phyloP scores from a whole-genome alignment of 1,139 yeast genomes.

The Saccharomyces hybrid region DNA sequence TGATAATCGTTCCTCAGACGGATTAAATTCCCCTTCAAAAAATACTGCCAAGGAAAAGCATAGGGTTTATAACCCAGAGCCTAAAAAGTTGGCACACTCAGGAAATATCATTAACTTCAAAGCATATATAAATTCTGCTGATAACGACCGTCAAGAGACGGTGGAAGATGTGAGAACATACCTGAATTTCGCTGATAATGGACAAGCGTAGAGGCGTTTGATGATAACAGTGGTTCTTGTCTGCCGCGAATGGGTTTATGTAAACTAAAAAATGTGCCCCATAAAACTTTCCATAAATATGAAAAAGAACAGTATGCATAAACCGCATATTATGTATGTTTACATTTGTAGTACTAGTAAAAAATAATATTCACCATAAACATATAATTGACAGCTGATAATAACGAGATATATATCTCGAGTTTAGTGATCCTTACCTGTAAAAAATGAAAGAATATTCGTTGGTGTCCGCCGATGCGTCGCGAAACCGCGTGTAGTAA shows the following conservation, averaged over 20 bases:
- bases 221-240: not conserved
- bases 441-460: not conserved
- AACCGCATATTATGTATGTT: not conserved
- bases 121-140: slow-evolving; percentile 2
- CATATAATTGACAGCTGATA: not conserved
- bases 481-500: not conserved
- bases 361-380: not conserved
- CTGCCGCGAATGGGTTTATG: not conserved
- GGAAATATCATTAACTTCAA: slow-evolving; percentile 4
- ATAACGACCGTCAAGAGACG: slow-evolving; percentile 7
- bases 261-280: not conserved
- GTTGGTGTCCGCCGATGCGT: not conserved
- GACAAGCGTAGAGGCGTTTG: not conserved
- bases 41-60: slow-evolving; percentile 4
- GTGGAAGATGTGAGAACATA: slow-evolving; percentile 17
- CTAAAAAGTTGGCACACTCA: slow-evolving; percentile 1
- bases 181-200: slow-evolving; percentile 15
- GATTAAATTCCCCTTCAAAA: not conserved
- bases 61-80: slow-evolving; percentile 5
- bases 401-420: not conserved
- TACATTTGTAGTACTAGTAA: not conserved
- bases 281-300: not conserved
- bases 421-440: not conserved
- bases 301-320: not conserved
- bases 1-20: not conserved